phyloP scores from a whole-genome alignment of 176 grass and related monocot species.

The Miscanthus lutarioriparius region DNA sequence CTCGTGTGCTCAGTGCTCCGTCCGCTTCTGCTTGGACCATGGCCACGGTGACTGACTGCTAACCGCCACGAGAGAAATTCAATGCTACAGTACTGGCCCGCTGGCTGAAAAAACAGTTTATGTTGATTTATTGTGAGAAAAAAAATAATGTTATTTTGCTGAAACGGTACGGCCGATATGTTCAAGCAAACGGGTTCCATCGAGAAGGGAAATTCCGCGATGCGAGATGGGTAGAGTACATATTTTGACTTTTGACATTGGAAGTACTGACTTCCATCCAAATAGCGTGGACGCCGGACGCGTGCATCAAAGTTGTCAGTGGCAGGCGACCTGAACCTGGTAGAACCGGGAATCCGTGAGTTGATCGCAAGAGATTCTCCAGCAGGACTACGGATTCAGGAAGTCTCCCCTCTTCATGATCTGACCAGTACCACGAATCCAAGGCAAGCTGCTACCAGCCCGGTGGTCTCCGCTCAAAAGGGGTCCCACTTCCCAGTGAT shows the following conservation, averaged over 20 bases:
- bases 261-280: neutral
- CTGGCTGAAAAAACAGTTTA: too few species aligned
- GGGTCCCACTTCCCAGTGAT: neutral
- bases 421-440: neutral
- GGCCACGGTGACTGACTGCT: too few species aligned
- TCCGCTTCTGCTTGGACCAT: neutral
- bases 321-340: neutral
- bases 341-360: neutral
- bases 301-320: neutral
- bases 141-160: too few species aligned
- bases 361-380: conserved; percentile 7
- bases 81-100: too few species aligned
- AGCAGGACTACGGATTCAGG: neutral
- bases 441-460: neutral
- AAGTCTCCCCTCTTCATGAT: neutral
- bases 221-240: neutral
- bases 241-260: neutral
- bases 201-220: neutral
- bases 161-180: too few species aligned
- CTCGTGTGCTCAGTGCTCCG: neutral
- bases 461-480: neutral
- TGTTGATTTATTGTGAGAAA: too few species aligned
- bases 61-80: too few species aligned
- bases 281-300: neutral
- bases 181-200: too few species aligned